Base-by-base conservation (phyloP, 805 yeast species). In the Candida ovalis region DNA sequence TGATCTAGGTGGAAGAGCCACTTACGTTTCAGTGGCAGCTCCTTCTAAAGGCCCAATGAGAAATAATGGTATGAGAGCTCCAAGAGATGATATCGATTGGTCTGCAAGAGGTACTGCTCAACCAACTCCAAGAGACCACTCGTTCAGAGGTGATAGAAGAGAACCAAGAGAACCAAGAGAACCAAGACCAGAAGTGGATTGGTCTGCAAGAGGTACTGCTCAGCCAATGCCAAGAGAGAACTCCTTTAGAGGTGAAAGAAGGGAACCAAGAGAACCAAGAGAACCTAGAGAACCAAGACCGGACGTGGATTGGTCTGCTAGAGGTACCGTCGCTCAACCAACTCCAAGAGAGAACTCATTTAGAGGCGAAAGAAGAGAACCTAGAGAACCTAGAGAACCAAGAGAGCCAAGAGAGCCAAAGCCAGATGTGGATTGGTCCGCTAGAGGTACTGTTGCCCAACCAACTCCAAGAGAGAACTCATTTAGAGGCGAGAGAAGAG, bases 1-100 rank as follows among this genome's bases (percentile, higher is more conserved):
- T 44, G 72, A 71, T 35, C 67, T 77, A 55, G 70, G 71, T 48
- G 81, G 78, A 33, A 71, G 82, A 66, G 72, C 70, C 60, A 71
- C 76, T 51, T 79, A 68, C 51, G 78, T 80, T 47, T 75, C 74
- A 53, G 84, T 80, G 42, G 84, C 84, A 40, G 82, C 83, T 36
- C 84, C 84, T 15, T 75, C 71, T 50, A 77, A 70, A 52, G 71
- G 66, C 43, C 43, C 54, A 25, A 42, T 52, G 23, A 50, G 57
- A 56, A 57, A 56, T 44, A 60, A 59, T 35, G 72, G 53, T 48
- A 50, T 54, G 49, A 59, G 56, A 46, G 49, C 40, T 25, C 42
- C 54, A 46, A 51, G 51, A 27, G 42, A 78, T 42, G 79, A 80
- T 28, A 67, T 81, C 46, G 88, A 85, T 66, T 82, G 88, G 82